These are phyloP conservation scores for Diaporthe aspalathi DNA, from an alignment of 2,329 filamentous ascomycete genomes.

Conservation along the genomic window DNA sequence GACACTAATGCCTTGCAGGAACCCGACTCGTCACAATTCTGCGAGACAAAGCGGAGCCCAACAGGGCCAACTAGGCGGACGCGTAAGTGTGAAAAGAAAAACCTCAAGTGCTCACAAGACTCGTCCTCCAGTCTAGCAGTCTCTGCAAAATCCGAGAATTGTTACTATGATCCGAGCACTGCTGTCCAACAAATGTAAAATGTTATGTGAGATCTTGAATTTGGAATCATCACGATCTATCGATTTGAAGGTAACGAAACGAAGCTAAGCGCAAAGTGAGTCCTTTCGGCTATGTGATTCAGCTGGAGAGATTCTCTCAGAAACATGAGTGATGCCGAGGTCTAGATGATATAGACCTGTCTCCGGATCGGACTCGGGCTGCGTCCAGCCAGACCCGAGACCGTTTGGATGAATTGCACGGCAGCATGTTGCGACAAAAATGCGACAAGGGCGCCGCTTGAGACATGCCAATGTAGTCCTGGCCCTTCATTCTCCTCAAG, in stretches of 20 bases:
- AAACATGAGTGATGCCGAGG: not conserved
- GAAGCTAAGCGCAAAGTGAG: too few relatives aligned
- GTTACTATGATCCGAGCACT: not conserved
- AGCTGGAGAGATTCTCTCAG: not conserved
- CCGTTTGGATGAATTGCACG: not conserved
- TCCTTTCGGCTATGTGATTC: not conserved
- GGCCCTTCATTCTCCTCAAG: not conserved
- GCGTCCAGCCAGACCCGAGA: not conserved
- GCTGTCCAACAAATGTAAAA: not conserved
- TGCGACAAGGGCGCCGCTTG: not conserved
- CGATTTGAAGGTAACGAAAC: too few relatives aligned
- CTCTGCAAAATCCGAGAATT: not conserved
- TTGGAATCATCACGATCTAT: not conserved
- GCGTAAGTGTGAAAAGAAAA: not conserved
- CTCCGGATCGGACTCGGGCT: not conserved
- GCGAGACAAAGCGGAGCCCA: not conserved
- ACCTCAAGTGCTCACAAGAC: too few relatives aligned
- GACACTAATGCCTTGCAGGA: not conserved
- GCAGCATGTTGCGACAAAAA: not conserved
- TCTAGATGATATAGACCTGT: not conserved
- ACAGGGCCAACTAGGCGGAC: not conserved
- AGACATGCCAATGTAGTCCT: not conserved
- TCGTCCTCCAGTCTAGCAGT: not conserved
- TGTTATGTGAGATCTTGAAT: too few relatives aligned
- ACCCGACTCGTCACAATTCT: conserved; percentile 2